Conservation (phyloP, 805 yeast genomes). For the Wickerhamomyces rabaulensis region DNA sequence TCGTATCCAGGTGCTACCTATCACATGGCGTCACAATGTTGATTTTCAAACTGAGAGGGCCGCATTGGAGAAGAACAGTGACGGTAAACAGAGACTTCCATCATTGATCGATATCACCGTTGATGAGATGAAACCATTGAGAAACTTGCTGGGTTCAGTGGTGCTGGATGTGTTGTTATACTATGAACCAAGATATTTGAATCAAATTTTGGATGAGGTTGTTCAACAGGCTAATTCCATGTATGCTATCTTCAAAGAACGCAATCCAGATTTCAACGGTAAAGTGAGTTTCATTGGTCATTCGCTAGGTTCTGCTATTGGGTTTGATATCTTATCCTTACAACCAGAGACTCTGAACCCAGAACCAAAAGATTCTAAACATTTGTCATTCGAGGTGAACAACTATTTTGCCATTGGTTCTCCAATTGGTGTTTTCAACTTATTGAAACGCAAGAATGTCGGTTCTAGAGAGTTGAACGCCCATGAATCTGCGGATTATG, state of each 20-base stretch:
- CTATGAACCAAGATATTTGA: conserved; percentile 64
- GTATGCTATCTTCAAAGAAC: conserved; percentile 49
- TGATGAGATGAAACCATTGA: conserved; percentile 68
- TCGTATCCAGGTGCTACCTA: conserved; percentile 79
- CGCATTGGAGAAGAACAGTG: conserved; percentile 29
- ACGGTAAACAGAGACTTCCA: conserved; percentile 46
- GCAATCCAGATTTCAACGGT: conserved; percentile 74
- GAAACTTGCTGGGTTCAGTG: conserved; percentile 82
- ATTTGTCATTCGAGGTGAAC: conserved; percentile 65
- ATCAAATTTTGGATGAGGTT: conserved; percentile 59
- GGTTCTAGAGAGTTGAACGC: conserved; percentile 29
- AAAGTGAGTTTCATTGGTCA: conserved; percentile 83
- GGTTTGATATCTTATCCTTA: conserved; percentile 63
- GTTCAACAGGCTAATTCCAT: conserved; percentile 57
- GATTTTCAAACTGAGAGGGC: conserved; percentile 50
- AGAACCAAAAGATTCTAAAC: conserved; percentile 25
- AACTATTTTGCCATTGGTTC: conserved; percentile 82
- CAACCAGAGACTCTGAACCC: conserved; percentile 28
- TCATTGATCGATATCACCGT: conserved; percentile 67
- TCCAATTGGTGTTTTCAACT: conserved; percentile 82
- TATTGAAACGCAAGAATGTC: conserved; percentile 63
- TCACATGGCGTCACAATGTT: conserved; percentile 83
- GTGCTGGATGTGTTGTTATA: conserved; percentile 77
- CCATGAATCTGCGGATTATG: conserved; percentile 7
- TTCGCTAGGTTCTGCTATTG: conserved; percentile 84